phyloP scores from a whole-genome alignment of 441 rosid species.

The Euphorbia schlechtendalii region DNA sequence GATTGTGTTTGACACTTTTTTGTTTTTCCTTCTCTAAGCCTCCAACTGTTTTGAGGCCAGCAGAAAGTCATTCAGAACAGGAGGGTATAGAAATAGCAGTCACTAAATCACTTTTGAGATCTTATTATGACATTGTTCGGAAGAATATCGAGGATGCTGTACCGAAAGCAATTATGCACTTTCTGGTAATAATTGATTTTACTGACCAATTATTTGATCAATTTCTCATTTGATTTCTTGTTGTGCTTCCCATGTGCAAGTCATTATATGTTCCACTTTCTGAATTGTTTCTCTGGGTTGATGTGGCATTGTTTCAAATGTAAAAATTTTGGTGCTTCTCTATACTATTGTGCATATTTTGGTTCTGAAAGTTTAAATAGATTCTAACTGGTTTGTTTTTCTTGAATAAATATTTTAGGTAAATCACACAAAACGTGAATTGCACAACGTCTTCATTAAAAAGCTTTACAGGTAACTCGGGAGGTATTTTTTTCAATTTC shows the following conservation, averaged over 20 bases:
- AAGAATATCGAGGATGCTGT: constrained; percentile 80
- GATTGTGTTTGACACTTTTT: neutral
- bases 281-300: neutral
- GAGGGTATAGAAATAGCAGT: constrained; percentile 71
- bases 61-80: constrained; percentile 69
- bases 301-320: neutral
- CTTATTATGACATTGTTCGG: constrained; percentile 89
- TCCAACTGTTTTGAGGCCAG: constrained; percentile 69
- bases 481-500: neutral
- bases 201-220: constrained; percentile 1
- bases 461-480: constrained; percentile 57
- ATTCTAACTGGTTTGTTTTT: neutral
- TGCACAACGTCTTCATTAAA: constrained; percentile 72
- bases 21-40: constrained; percentile 45
- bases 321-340: too few species aligned
- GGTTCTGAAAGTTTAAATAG: neutral
- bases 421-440: constrained; percentile 76
- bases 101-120: constrained; percentile 70
- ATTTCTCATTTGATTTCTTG: neutral
- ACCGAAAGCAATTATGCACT: constrained; percentile 96
- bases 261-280: neutral
- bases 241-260: neutral
- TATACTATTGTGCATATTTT: too few species aligned
- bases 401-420: constrained; percentile 39
- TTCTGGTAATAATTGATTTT: constrained; percentile 52